A percentile compares a stretch with the other conserved stretches of the same genome.
These are phyloP conservation scores for Bromus sterilis DNA, from an alignment of 176 grass and related monocot genomes.

Conservation along the genomic window DNA sequence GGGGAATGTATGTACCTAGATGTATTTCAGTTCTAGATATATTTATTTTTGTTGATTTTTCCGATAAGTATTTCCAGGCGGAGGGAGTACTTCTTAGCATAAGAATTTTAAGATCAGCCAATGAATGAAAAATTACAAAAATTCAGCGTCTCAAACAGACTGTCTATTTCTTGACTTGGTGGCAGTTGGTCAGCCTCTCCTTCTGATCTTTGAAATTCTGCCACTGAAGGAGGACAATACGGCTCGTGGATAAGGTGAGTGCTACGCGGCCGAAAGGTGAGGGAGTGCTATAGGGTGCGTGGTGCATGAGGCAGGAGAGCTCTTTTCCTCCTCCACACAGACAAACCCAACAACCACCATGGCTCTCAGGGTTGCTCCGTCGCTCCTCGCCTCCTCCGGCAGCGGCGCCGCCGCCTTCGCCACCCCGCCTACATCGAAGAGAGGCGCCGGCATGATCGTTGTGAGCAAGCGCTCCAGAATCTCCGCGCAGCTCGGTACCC, in stretches of 20 bases:
- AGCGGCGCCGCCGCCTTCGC: slow-evolving; percentile 14
- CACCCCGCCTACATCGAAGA: not conserved
- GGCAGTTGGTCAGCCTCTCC: too few species aligned
- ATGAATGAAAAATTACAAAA: too few species aligned
- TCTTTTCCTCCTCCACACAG: slow-evolving; percentile 13
- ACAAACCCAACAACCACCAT: not conserved
- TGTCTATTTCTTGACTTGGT: too few species aligned
- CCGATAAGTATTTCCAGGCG: too few species aligned
- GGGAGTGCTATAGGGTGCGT: not conserved
- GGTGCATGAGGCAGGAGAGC: not conserved
- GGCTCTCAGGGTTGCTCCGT: slow-evolving; percentile 26
- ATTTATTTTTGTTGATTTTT: too few species aligned
- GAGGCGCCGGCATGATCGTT: not conserved
- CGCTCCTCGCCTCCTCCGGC: slow-evolving; percentile 11
- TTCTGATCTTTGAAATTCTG: not conserved
- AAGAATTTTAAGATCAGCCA: too few species aligned
- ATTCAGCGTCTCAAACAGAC: too few species aligned
- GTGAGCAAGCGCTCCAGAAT: slow-evolving; percentile 34
- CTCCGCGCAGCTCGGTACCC: slow-evolving; percentile 42
- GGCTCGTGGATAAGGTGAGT: not conserved
- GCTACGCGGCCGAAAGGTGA: not conserved
- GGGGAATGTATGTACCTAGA: too few species aligned
- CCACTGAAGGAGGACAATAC: not conserved
- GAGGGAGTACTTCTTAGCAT: too few species aligned
- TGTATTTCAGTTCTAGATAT: too few species aligned